Evolutionary conservation across 1,139 yeast genomes (phyloP), one percentile per base, ranked within the genome.

Genomic region (Geotrichum siamense): DNA sequence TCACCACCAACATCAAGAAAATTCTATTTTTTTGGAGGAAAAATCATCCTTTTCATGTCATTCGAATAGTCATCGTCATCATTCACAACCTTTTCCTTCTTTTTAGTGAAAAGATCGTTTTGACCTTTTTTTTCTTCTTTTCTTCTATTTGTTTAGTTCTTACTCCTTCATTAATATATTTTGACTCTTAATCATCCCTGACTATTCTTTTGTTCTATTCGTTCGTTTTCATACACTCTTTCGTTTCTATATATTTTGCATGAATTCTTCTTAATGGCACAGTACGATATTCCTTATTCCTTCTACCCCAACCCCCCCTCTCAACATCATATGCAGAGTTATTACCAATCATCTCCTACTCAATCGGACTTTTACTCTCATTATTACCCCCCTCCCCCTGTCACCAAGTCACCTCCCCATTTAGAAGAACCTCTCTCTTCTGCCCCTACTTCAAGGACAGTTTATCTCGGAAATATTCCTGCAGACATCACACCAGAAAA

Each of bases 391-490:
- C 49, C 46, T 22, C 49, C 51, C 10, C 17, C 35, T 15, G 35
- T 26, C 6, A n/a, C n/a, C n/a, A n/a, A n/a, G 42, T 53, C 45
- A 45, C 49, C 51, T 38, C 35, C 51, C 44, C 47, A 41, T 19
- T 12, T 38, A 5, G 51, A 43, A 44, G 51, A 23, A 22, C 40
- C 31, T 36, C 40, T 52, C 33, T 51, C 42, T 5, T 38, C 40
- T 5, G 31, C 41, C 13, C 32, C 28, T 26, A 36, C 35, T 17
- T 64, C 65, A 50, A 75, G 96, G 60, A 86, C 97, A 0, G 94
- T 91, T 5, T 86, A 87, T 60, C 69, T 91, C 55, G 96, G 96
- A 10, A 87, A 86, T 59, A 75, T 91, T 36, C 96, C 97, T 0
- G 65, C 73, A n/a, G 85, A 82, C 52, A 72, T 87, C 47, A 77